These are phyloP conservation scores for Yarrowia osloensis DNA, from an alignment of 805 yeast species.

Conservation along the genomic window DNA sequence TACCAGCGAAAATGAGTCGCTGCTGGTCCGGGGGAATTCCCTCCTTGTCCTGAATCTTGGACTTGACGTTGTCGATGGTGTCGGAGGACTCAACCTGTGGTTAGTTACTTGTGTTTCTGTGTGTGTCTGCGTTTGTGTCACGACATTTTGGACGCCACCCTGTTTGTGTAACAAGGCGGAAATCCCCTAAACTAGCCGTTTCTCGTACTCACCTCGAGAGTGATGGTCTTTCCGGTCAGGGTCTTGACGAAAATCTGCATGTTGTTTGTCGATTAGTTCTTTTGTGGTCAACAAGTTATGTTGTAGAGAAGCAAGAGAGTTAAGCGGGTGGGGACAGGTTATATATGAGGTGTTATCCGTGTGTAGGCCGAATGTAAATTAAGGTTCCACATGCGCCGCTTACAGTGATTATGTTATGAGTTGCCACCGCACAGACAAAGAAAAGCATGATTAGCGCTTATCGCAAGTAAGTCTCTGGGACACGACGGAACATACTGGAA, in stretches of 20 bases:
- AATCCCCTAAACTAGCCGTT: background rate
- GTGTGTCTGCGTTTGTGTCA: background rate
- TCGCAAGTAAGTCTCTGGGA: background rate
- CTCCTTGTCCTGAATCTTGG: conserved; percentile 94
- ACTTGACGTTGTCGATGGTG: conserved; percentile 91
- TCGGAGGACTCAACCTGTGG: conserved; percentile 64
- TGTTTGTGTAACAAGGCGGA: background rate
- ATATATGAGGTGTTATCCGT: conserved; percentile 30
- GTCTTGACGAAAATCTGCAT: conserved; percentile 82
- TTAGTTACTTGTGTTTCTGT: conserved; percentile 1
- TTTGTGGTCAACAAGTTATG: background rate
- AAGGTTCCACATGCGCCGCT: conserved; percentile 19
- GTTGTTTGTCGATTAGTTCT: conserved; percentile 30
- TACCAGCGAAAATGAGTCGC: conserved; percentile 92
- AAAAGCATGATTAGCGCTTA: conserved; percentile 27
- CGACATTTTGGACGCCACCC: conserved; percentile 3
- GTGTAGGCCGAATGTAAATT: background rate
- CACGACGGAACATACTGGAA: conserved; percentile 13
- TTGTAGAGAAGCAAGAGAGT: conserved; percentile 16
- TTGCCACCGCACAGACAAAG: conserved; percentile 28
- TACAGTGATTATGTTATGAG: conserved; percentile 28
- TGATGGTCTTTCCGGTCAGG: conserved; percentile 85
- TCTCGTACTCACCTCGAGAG: conserved; percentile 60
- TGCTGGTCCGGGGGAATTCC: conserved; percentile 97
- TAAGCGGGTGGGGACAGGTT: conserved; percentile 21